A percentile compares a stretch with the other conserved stretches of the same genome.
Conservation (phyloP, 1,139 yeast species). For the Suhomyces panamericanus region DNA sequence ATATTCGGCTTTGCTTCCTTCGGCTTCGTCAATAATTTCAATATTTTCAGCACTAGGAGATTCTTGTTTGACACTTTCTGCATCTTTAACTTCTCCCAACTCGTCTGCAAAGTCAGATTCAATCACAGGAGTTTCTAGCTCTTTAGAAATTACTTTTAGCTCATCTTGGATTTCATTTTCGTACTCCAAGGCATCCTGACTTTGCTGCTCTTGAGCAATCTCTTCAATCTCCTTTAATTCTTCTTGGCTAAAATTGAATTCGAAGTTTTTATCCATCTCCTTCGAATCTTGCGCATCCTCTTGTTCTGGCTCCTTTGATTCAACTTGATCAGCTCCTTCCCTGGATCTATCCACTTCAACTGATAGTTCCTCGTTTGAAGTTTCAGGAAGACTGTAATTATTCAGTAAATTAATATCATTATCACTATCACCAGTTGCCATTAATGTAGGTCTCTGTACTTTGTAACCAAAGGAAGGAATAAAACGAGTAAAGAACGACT, state of each 20-base stretch:
- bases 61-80: background rate
- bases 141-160: background rate
- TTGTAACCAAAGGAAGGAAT: constrained; percentile 1
- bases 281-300: background rate
- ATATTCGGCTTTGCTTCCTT: too few species aligned
- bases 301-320: background rate
- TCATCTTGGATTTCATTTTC: background rate
- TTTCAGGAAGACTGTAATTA: background rate
- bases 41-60: background rate
- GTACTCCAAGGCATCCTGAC: background rate
- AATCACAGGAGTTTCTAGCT: background rate
- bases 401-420: background rate
- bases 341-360: background rate
- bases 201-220: background rate
- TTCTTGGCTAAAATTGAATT: background rate
- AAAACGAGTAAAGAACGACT: constrained; percentile 1
- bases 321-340: too few species aligned
- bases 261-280: background rate
- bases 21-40: background rate
- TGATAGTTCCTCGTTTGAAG: background rate
- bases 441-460: background rate
- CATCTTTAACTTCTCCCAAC: background rate
- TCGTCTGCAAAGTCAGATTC: background rate
- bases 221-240: background rate
- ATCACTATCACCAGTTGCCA: background rate